Conservation (phyloP, 129 eudicot species). For the Glebionis coronaria region DNA sequence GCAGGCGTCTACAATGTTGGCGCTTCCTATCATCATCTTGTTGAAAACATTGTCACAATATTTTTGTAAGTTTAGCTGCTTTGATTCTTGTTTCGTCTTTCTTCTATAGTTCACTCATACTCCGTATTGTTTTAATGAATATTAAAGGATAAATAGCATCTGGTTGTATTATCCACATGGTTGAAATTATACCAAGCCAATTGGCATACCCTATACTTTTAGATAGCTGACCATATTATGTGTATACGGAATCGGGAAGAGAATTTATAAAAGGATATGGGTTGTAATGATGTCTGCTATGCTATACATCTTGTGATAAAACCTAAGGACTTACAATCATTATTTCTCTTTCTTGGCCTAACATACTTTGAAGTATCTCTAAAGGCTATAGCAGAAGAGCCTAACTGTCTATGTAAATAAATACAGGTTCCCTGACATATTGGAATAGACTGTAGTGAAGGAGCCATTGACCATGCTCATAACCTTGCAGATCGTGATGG, state of each 20-base stretch:
- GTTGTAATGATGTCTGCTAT: not conserved
- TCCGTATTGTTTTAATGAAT: not conserved
- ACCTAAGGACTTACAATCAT: not conserved
- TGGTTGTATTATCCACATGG: slow-evolving; percentile 12
- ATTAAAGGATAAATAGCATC: slow-evolving; percentile 2
- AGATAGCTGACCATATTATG: not conserved
- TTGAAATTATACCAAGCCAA: slow-evolving; percentile 2
- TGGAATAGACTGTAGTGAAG: slow-evolving; percentile 96
- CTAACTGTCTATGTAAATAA: slow-evolving; percentile 1
- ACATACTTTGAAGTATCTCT: not conserved
- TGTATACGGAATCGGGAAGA: not conserved
- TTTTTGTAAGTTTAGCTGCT: too few relatives aligned
- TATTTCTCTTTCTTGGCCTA: not conserved
- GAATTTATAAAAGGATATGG: not conserved
- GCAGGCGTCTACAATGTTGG: too few relatives aligned
- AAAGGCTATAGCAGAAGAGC: not conserved
- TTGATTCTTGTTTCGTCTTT: not conserved
- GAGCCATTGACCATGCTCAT: slow-evolving; percentile 88
- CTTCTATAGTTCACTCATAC: not conserved
- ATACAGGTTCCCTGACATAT: slow-evolving; percentile 85
- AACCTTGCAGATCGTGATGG: slow-evolving; percentile 91
- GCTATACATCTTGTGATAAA: slow-evolving; percentile 5
- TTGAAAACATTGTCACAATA: too few relatives aligned
- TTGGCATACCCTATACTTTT: not conserved
- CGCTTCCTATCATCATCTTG: too few relatives aligned